These are phyloP conservation scores for Phytopythium chamaehyphon DNA, from an alignment of 352 stramenopile species.

Conservation along the genomic window DNA sequence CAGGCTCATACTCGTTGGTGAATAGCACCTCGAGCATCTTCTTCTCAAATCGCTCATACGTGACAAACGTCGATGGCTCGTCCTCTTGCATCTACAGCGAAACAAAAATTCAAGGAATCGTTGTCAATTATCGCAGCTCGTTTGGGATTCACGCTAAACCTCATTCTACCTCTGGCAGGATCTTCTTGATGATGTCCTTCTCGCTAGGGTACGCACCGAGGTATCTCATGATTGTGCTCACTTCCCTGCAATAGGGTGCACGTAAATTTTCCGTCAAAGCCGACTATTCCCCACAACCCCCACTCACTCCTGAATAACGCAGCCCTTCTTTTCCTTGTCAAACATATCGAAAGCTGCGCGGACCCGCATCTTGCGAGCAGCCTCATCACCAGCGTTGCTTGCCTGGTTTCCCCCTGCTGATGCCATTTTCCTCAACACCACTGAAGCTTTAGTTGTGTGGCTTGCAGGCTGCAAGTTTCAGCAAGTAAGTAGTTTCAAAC, in stretches of 20 bases:
- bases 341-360: constrained; percentile 88
- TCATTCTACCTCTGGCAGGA: constrained; percentile 70
- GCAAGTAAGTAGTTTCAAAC: too few species aligned
- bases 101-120: too few species aligned
- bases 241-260: constrained; percentile 40
- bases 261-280: not conserved
- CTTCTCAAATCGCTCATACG: constrained; percentile 90
- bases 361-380: constrained; percentile 51
- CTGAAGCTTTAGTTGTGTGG: too few species aligned
- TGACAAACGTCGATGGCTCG: constrained; percentile 86
- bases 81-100: constrained; percentile 80
- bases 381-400: constrained; percentile 31
- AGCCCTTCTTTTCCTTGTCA: constrained; percentile 90
- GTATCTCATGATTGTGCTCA: constrained; percentile 90
- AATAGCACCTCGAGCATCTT: constrained; percentile 92
- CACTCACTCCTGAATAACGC: constrained; percentile 79
- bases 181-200: constrained; percentile 90
- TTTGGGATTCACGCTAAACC: not conserved
- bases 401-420: constrained; percentile 26
- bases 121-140: not conserved
- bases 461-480: too few species aligned
- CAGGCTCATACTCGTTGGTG: constrained; percentile 85
- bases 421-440: not conserved
- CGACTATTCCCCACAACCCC: not conserved
- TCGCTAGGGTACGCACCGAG: constrained; percentile 88